Base-by-base conservation (phyloP, 495 filamentous ascomycete genomes). In the Cercophora sp. region DNA sequence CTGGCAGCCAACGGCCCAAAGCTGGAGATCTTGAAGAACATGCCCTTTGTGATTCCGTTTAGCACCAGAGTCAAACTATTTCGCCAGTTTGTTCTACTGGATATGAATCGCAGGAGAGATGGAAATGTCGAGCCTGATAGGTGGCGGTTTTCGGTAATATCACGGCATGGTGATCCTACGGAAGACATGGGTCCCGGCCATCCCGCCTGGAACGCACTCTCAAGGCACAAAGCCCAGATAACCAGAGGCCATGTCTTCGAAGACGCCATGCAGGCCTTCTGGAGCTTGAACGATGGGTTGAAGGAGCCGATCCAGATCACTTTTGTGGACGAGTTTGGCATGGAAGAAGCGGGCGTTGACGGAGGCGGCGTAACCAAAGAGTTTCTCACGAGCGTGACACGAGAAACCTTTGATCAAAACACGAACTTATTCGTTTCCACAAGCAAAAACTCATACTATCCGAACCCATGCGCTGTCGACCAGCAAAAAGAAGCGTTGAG, bases 261-360 rank as follows among this genome's bases (percentile, higher is more conserved):
- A 19, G 91, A 96, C 70, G 93, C 94, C 0, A 88, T 85, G 64
- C 73, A 85, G 4, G 81, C 92, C 48, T 96, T 94, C 59, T 96
- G 94, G 66, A 64, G 76, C 2, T 77, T 97, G 5, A 85, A 85
- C 0, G 87, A 89, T 13, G 84, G 84, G 1, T 74, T 99, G 49
- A 97, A 97, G 62, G 92, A 99, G 63, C 93, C 94, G 0, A 96
- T 99, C 19, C 91, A 96, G 65, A 97, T 99, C 58, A 92, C 87
- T 11, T 99, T 97, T 60, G 88, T 96, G 13, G 93, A 99, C 60
- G 80, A 88, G 56, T 99, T 96, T 56, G 85, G 85, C 48, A 82
- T 84, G 2, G 75, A 80, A 22, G 93, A 99, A 70, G 91, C 93
- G 5, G 93, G 93, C 25, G 96, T 99, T 52, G 93, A 99, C 64